Evolutionary conservation across 2,329 filamentous ascomycete genomes (phyloP), one percentile per base, ranked within the genome.

Genomic region (Neoarthrinium moseri): DNA sequence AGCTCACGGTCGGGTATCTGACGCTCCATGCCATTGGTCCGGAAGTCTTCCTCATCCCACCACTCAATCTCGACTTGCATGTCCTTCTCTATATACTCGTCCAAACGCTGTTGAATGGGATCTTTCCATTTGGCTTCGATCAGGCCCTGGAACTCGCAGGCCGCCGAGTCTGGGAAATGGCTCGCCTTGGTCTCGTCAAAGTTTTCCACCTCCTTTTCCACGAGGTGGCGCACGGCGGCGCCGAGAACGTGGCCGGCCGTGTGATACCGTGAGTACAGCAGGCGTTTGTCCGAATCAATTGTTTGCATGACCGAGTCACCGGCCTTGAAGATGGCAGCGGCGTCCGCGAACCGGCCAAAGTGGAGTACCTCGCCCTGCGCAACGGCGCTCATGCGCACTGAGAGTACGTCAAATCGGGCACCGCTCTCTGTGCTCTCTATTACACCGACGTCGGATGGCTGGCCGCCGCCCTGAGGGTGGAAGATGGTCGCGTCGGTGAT

Each of bases 211-310:
- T 80, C 61, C 2, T 70, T 64, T 50, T 77, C 72, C 2, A 81
- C 64, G 0, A 87, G 71, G 43, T 75, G 69, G 2, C 80, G 73
- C n/a, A 89, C 81, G 0, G 86, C 86, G 1, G 81, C 66, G 3
- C 86, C 85, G 1, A 90, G 74, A 3, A 89, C 78, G 55, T 91
- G 87, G 26, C 87, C 87, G 0, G 84, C 86, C 0, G 86, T 89
- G 63, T 91, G 87, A 1, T 86, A 73, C 1, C 86, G 77, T 1
- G 84, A 88, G 65, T 85, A 81, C 1, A 87, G 69, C 1, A 72
- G 57, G 1, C 87, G 75, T 52, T 81, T 85, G 15, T 78, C 73
- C 0, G 56, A 64, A 58, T 90, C 79, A 46, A 90, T 80, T 11
- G 58, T 53, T 57, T 88, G 86, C 6, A 68, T 65, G 12, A 85